Evolutionary conservation across 2,329 filamentous ascomycete genomes (phyloP).

Genomic region (Trichoderma atroviride): DNA sequence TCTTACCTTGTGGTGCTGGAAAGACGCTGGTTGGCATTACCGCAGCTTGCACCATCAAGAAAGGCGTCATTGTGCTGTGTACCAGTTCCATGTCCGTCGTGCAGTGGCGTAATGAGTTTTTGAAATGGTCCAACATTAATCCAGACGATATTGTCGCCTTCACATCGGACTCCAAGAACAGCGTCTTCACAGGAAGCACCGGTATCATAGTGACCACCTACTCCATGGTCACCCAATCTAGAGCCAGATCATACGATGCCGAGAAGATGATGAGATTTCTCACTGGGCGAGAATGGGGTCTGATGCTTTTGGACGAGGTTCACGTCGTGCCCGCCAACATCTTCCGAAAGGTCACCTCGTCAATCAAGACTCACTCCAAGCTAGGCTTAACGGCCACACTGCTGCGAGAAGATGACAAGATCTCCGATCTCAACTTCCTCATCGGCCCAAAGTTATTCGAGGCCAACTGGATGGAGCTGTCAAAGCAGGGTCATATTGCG

Average conservation of each 20-base stretch:
- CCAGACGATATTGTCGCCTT: conserved; percentile 93
- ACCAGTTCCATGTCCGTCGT: conserved; percentile 98
- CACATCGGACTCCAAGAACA: conserved; percentile 86
- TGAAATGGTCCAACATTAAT: conserved; percentile 96
- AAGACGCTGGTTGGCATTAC: conserved; percentile 99
- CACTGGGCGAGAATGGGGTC: conserved; percentile 85
- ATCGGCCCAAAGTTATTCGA: conserved; percentile 98
- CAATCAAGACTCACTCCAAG: conserved; percentile 93
- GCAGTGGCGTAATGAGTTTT: conserved; percentile 94
- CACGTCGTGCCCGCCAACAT: conserved; percentile 97
- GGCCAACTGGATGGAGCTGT: conserved; percentile 99
- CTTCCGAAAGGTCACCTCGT: conserved; percentile 90
- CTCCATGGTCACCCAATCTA: conserved; percentile 94
- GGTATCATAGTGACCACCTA: conserved; percentile 98
- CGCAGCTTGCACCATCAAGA: conserved; percentile 96
- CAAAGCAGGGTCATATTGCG: conserved; percentile 94
- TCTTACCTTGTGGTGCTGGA: conserved; percentile 91
- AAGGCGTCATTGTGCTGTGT: conserved; percentile 91
- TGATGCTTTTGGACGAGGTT: conserved; percentile 96
- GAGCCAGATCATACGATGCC: conserved; percentile 86
- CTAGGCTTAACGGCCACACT: conserved; percentile 92
- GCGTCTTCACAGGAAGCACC: conserved; percentile 78
- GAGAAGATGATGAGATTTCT: conserved; percentile 98
- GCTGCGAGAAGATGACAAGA: conserved; percentile 96
- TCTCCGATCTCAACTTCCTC: conserved; percentile 93